Conservation (phyloP, 805 yeast species). For the Starmerella riodocensis region DNA sequence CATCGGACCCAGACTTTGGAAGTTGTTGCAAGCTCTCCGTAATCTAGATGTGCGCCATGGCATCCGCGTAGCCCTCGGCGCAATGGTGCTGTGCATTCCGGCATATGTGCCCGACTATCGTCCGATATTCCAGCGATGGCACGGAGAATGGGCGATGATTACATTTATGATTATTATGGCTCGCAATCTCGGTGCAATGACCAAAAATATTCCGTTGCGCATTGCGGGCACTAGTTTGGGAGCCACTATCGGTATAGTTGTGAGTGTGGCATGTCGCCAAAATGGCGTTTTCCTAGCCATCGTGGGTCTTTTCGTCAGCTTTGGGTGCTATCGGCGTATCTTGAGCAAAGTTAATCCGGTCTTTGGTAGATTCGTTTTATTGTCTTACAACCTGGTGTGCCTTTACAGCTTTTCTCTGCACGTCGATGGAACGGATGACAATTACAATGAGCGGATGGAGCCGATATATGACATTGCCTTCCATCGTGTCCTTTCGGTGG, state of each 20-base stretch:
- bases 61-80: conserved; percentile 65
- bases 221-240: conserved; percentile 66
- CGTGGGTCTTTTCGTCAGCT: conserved; percentile 32
- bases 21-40: conserved; percentile 37
- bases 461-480: conserved; percentile 65
- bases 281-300: conserved; percentile 41
- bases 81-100: conserved; percentile 48
- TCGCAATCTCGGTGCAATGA: conserved; percentile 72
- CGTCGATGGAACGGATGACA: conserved; percentile 37
- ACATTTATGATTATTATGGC: conserved; percentile 75
- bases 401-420: conserved; percentile 60
- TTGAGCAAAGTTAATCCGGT: conserved; percentile 33
- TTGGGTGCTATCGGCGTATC: conserved; percentile 41
- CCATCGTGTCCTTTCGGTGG: conserved; percentile 62
- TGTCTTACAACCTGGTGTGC: conserved; percentile 68
- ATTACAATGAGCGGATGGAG: conserved; percentile 55
- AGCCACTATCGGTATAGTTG: conserved; percentile 42
- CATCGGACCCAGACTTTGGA: conserved; percentile 27
- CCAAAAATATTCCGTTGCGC: conserved; percentile 42
- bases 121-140: conserved; percentile 45
- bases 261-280: conserved; percentile 34
- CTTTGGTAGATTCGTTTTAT: conserved; percentile 43
- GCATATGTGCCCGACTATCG: conserved; percentile 52
- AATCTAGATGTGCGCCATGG: conserved; percentile 67
- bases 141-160: conserved; percentile 78